Base-by-base conservation (phyloP, 1,139 yeast genomes). In the Protomyces inouyei region DNA sequence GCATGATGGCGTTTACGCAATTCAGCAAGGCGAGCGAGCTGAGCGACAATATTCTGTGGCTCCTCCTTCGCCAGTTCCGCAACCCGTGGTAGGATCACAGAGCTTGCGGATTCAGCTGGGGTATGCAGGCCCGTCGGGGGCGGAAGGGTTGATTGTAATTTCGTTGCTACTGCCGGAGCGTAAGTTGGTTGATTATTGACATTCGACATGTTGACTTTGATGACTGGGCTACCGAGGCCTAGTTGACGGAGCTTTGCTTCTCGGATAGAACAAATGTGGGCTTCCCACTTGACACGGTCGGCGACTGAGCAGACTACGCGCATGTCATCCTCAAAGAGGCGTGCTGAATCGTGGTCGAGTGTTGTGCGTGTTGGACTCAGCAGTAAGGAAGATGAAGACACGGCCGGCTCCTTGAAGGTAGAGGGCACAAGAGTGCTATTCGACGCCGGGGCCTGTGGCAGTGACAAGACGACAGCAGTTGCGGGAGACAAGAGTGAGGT, bases 251-350 rank as follows among this genome's bases (percentile, higher is more conserved):
- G 53, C 37, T 52, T 59, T 23, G 52, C 52, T 37, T 59, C 63
- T 2, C 57, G 38, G 45, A 59, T 51, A 28, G 21, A 25, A 16
- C 56, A 28, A 32, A 59, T 36, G 21, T 55, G 52, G 36, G 53
- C 57, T 23, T 59, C 57, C 63, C 63, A 59, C 45, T 52, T 51
- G 14, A 52, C 53, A 28, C 63, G 52, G 40, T 59, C 63, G 45
- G 63, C 53, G 25, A 59, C 57, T 12, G 63, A 37, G 53, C 63
- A 59, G 16, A 59, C 45, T n/a, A 59, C 63, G 25, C 63, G 63
- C 63, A 59, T 59, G 25, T 52, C 57, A n/a, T 52, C 32, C 55
- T 59, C 63, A 59, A 43, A 43, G 48, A 43, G 48, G 48, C 48
- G 6, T 10, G 48, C 21, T 12, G 48, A 16, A 10, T 43, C 48